phyloP scores from a whole-genome alignment of 768 basidiomycete genomes.

The Kwoniella shandongensis region DNA sequence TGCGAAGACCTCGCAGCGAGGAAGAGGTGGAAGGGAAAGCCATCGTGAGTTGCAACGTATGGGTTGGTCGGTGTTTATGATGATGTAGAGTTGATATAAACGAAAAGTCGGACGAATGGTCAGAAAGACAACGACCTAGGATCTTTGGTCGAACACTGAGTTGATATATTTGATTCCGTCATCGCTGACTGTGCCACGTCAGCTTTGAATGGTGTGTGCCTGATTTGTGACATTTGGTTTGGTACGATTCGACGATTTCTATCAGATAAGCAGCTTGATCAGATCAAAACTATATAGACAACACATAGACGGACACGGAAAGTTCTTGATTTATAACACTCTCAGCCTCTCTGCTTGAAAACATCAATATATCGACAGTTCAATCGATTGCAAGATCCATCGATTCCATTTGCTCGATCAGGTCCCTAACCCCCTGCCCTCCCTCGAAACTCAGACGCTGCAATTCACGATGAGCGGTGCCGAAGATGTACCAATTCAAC shows the following conservation, averaged over 20 bases:
- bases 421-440: neutral
- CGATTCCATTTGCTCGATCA: neutral
- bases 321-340: too few relatives aligned
- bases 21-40: constrained; percentile 14
- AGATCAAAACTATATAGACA: too few relatives aligned
- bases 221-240: too few relatives aligned
- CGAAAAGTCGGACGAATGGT: constrained; percentile 2
- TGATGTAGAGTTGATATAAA: too few relatives aligned
- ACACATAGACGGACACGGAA: too few relatives aligned
- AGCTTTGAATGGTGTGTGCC: neutral
- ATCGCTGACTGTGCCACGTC: constrained; percentile 4
- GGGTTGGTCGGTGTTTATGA: neutral
- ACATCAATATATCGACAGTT: too few relatives aligned
- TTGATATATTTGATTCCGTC: constrained; percentile 3
- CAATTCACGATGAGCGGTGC: constrained; percentile 11
- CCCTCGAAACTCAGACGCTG: neutral
- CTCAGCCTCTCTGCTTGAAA: too few relatives aligned
- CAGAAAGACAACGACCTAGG: too few relatives aligned
- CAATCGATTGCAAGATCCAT: neutral
- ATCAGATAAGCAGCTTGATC: constrained; percentile 10
- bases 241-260: neutral
- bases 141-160: neutral
- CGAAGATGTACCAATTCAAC: constrained; percentile 13
- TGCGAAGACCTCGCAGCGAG: constrained; percentile 10
- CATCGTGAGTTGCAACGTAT: constrained; percentile 1